A percentile compares a stretch with the other conserved stretches of the same genome.
Evolutionary conservation across 2,329 filamentous ascomycete species (phyloP).

Genomic region (Colletotrichum filicis): DNA sequence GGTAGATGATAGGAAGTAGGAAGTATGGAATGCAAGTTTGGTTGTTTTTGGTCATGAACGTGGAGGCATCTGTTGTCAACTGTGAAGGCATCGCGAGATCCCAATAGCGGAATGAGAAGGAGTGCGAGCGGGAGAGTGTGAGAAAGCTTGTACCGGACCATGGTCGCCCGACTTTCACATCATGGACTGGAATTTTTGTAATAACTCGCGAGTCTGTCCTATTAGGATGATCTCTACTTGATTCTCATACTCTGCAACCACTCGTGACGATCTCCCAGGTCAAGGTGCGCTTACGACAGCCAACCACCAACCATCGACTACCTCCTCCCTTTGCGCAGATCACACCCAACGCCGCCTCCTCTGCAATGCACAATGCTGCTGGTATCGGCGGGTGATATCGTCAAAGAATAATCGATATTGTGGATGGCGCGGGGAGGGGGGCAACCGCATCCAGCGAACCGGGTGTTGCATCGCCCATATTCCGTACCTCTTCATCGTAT

Average conservation of each 20-base stretch:
- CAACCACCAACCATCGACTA: neutral
- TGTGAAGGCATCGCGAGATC: no score
- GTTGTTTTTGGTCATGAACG: no score
- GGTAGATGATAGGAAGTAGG: no score
- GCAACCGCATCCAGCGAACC: neutral
- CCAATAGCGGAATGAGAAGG: no score
- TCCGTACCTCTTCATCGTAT: neutral
- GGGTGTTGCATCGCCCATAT: neutral
- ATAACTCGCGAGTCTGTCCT: neutral
- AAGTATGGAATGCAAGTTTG: no score
- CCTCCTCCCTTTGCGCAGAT: neutral
- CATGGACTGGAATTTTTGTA: neutral
- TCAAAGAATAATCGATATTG: no score
- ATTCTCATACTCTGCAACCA: neutral
- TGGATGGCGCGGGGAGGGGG: neutral
- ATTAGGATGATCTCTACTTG: neutral
- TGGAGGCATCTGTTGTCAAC: no score
- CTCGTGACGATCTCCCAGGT: neutral
- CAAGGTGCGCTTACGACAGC: neutral
- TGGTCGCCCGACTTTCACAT: neutral
- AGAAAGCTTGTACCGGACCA: no score
- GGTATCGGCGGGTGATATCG: neutral
- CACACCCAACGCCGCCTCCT: neutral
- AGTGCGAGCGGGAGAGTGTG: no score
- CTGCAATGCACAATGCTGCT: neutral